phyloP scores from a whole-genome alignment of 768 basidiomycete species.

The Multifurca ochricompacta region DNA sequence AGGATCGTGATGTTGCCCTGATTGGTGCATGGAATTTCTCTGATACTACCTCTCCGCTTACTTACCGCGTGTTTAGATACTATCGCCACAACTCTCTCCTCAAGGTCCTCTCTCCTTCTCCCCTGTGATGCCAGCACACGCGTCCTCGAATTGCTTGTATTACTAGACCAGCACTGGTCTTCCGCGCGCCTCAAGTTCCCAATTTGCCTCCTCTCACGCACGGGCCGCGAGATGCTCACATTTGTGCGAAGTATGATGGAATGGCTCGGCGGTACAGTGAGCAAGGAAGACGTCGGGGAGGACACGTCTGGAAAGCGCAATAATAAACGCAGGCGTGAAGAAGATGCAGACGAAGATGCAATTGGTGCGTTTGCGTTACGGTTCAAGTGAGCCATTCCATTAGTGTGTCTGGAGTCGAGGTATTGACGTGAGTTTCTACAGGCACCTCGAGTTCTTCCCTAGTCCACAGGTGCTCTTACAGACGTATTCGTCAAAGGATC shows the following conservation, averaged over 20 bases:
- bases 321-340: slow-evolving; percentile 38
- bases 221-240: slow-evolving; percentile 87
- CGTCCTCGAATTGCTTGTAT: slow-evolving; percentile 89
- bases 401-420: not conserved
- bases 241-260: slow-evolving; percentile 98
- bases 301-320: slow-evolving; percentile 47
- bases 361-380: slow-evolving; percentile 79
- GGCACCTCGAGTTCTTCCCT: slow-evolving; percentile 88
- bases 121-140: slow-evolving; percentile 93
- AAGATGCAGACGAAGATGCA: slow-evolving; percentile 64
- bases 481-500: slow-evolving; percentile 77
- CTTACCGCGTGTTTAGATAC: slow-evolving; percentile 48
- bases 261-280: slow-evolving; percentile 94
- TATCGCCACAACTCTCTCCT: slow-evolving; percentile 77
- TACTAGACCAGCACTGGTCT: slow-evolving; percentile 97
- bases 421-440: slow-evolving; percentile 27
- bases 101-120: slow-evolving; percentile 74
- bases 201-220: slow-evolving; percentile 88
- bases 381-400: slow-evolving; percentile 61
- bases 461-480: slow-evolving; percentile 74
- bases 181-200: slow-evolving; percentile 79
- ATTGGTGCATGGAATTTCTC: slow-evolving; percentile 47
- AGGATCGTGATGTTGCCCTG: slow-evolving; percentile 84
- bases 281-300: slow-evolving; percentile 85
- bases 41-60: not conserved